phyloP scores from a whole-genome alignment of 495 filamentous ascomycete genomes.

The Penicillium steckii region DNA sequence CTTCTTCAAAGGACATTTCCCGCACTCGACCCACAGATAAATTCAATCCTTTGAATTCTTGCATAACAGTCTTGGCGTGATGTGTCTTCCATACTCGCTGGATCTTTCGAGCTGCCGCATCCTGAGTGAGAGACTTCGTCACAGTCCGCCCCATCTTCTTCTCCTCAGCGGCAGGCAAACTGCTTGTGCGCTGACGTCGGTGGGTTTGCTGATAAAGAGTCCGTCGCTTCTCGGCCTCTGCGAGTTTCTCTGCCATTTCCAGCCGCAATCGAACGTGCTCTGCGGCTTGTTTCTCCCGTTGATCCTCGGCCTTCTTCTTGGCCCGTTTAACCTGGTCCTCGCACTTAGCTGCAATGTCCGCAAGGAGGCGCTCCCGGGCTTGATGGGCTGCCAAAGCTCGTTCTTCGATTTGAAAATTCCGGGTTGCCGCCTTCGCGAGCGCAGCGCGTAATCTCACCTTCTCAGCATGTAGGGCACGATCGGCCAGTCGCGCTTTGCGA shows the following conservation, averaged over 20 bases:
- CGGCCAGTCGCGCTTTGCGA: conserved; percentile 89
- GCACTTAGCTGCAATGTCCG: conserved; percentile 89
- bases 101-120: conserved; percentile 68
- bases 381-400: conserved; percentile 86
- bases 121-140: conserved; percentile 52
- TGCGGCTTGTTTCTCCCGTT: conserved; percentile 84
- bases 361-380: conserved; percentile 85
- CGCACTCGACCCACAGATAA: conserved; percentile 73
- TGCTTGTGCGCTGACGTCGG: conserved; percentile 64
- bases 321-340: conserved; percentile 93
- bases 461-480: conserved; percentile 91
- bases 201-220: conserved; percentile 53
- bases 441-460: conserved; percentile 91
- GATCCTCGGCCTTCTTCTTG: conserved; percentile 89
- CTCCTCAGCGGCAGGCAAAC: conserved; percentile 57
- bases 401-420: conserved; percentile 68
- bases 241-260: conserved; percentile 87
- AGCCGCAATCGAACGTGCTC: conserved; percentile 71
- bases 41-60: conserved; percentile 65
- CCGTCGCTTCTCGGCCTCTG: conserved; percentile 78
- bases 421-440: conserved; percentile 74
- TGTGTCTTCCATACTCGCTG: conserved; percentile 74
- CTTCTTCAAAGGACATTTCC: conserved; percentile 77
- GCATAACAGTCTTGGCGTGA: conserved; percentile 57
- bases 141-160: conserved; percentile 45